These are phyloP conservation scores for Pistacia atlantica DNA, from an alignment of 345 rosid genomes.

Conservation along the genomic window DNA sequence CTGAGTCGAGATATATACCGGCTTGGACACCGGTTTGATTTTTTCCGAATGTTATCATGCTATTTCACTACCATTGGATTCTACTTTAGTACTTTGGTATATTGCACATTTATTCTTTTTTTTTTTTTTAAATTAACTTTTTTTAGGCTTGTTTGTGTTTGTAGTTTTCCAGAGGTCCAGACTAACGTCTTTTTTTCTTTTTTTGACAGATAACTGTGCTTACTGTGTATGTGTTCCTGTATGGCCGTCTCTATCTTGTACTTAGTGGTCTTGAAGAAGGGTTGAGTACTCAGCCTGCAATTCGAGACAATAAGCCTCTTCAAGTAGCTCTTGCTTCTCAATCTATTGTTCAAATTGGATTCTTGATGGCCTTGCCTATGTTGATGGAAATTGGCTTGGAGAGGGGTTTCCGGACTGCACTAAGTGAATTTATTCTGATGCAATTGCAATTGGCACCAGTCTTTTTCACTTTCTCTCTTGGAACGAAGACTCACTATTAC, in stretches of 20 bases:
- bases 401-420: slow-evolving; percentile 92
- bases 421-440: slow-evolving; percentile 95
- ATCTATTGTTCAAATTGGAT: slow-evolving; percentile 95
- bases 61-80: slow-evolving; percentile 98
- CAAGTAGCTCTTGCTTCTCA: slow-evolving; percentile 99
- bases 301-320: slow-evolving; percentile 91
- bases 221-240: slow-evolving; percentile 93
- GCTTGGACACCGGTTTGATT: slow-evolving; percentile 99
- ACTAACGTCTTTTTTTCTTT: slow-evolving; percentile 27
- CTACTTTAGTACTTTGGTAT: slow-evolving; percentile 95
- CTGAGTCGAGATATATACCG: slow-evolving; percentile 93
- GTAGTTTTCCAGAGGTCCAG: neutral
- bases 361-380: slow-evolving; percentile 98
- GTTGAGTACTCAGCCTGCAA: slow-evolving; percentile 63
- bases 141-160: slow-evolving; percentile 10
- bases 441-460: slow-evolving; percentile 96
- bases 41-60: slow-evolving; percentile 96
- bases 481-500: slow-evolving; percentile 96
- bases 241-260: slow-evolving; percentile 98
- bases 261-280: slow-evolving; percentile 94
- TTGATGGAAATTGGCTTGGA: slow-evolving; percentile 98
- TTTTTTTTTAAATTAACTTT: neutral
- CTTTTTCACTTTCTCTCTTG: slow-evolving; percentile 97
- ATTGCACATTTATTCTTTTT: neutral
- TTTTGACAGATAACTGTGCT: slow-evolving; percentile 87